phyloP scores from a whole-genome alignment of 2,329 filamentous ascomycete genomes.

The Exophiala alcalophila region DNA sequence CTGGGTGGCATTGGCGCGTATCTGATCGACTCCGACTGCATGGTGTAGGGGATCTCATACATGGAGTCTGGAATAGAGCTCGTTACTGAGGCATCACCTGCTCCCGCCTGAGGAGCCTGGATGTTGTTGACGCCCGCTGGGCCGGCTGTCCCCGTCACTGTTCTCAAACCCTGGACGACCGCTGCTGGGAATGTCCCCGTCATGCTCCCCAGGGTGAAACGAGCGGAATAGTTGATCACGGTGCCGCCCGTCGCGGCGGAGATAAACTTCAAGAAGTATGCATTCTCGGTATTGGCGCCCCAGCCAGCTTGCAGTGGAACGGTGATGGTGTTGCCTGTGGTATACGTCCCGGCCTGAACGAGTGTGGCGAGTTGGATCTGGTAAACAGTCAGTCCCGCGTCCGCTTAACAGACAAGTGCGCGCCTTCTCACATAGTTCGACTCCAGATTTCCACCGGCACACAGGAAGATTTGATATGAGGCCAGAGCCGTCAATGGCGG shows the following conservation, averaged over 20 bases:
- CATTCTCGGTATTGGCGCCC: constrained; percentile 50
- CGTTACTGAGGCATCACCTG: constrained; percentile 21
- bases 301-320: constrained; percentile 45
- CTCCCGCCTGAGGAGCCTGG: constrained; percentile 34
- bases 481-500: constrained; percentile 51
- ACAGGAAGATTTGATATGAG: constrained; percentile 58
- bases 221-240: constrained; percentile 58
- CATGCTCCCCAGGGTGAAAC: constrained; percentile 65
- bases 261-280: constrained; percentile 57
- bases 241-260: constrained; percentile 54
- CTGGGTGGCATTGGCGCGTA: constrained; percentile 61
- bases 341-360: constrained; percentile 38
- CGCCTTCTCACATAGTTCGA: constrained; percentile 44
- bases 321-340: constrained; percentile 43
- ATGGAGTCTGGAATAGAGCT: constrained; percentile 25
- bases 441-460: constrained; percentile 57
- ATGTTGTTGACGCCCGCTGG: constrained; percentile 28
- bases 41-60: constrained; percentile 51
- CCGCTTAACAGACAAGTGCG: background rate
- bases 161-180: constrained; percentile 38
- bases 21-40: constrained; percentile 56
- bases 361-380: constrained; percentile 45
- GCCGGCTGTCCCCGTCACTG: constrained; percentile 34
- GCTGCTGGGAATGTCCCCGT: constrained; percentile 54
- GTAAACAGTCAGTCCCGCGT: constrained; percentile 7